Evolutionary conservation across 495 filamentous ascomycete genomes (phyloP).

Genomic region (Aspergillus sparsus): DNA sequence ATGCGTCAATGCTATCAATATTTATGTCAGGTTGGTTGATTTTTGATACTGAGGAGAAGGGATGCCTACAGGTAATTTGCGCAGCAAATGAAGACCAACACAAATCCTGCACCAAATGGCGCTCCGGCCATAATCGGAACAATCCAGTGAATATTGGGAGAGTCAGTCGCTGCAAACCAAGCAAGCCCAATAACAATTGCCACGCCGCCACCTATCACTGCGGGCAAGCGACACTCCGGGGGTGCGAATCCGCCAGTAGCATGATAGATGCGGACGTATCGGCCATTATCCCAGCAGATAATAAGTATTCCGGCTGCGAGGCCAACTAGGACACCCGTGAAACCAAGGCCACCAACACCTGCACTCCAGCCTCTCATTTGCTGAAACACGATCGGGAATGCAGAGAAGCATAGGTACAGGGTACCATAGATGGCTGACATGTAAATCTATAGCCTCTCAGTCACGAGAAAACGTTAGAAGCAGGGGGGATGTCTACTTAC

Average conservation of each 20-base stretch:
- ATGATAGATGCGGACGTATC: conserved; percentile 19
- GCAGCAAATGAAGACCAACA: conserved; percentile 56
- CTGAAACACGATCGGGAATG: conserved; percentile 65
- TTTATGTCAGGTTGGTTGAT: background rate
- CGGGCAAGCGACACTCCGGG: conserved; percentile 4
- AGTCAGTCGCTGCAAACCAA: conserved; percentile 67
- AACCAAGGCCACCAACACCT: conserved; percentile 63
- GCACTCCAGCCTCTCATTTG: conserved; percentile 64
- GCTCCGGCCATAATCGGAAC: conserved; percentile 64
- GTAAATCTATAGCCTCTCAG: conserved; percentile 61
- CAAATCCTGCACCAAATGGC: conserved; percentile 64
- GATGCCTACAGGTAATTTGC: conserved; percentile 60
- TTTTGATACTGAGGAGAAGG: background rate
- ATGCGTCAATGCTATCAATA: background rate
- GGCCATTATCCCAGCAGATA: conserved; percentile 34
- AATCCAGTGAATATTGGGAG: conserved; percentile 54
- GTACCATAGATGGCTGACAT: conserved; percentile 63
- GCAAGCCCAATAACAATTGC: conserved; percentile 63
- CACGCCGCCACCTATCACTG: conserved; percentile 49
- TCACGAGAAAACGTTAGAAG: no score
- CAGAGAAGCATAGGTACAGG: conserved; percentile 72
- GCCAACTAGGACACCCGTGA: conserved; percentile 67
- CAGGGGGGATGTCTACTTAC: no score
- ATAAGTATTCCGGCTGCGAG: conserved; percentile 58
- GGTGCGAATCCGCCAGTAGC: background rate